These are phyloP conservation scores for Solanum chacoense DNA, from an alignment of 305 asterid species.

Conservation along the genomic window DNA sequence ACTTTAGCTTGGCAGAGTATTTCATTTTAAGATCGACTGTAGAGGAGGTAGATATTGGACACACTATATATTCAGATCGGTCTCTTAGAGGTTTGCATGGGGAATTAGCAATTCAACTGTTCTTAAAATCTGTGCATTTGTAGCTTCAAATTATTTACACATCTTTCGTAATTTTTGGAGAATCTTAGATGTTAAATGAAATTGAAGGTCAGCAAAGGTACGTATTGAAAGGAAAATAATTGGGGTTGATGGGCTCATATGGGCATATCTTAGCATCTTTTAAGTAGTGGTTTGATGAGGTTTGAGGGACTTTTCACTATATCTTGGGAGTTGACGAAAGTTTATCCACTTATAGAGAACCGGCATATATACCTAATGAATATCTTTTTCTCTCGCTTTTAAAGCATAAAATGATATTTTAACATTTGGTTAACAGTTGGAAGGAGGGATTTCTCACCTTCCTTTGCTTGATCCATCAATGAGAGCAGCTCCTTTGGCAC, in stretches of 20 bases:
- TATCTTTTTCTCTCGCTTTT: neutral
- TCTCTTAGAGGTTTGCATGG: neutral
- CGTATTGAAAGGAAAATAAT: neutral
- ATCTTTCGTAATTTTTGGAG: neutral
- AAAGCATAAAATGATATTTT: neutral
- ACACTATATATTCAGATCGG: neutral
- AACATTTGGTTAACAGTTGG: conserved; percentile 38
- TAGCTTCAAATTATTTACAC: neutral
- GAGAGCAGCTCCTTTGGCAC: conserved; percentile 79
- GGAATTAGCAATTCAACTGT: neutral
- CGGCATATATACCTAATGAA: neutral
- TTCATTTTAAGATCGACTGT: neutral
- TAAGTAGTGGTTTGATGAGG: neutral
- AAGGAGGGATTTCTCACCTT: conserved; percentile 77
- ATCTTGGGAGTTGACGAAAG: neutral
- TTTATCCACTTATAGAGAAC: neutral
- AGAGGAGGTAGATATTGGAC: neutral
- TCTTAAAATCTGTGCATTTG: neutral
- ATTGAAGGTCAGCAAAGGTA: neutral
- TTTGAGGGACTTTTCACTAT: neutral
- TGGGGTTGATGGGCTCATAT: neutral
- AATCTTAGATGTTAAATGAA: neutral
- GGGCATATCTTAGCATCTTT: neutral
- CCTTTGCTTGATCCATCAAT: conserved; percentile 76
- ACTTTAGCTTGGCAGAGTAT: neutral